These are phyloP conservation scores for Antrodiella citrinella DNA, from an alignment of 768 basidiomycete species.

Conservation along the genomic window DNA sequence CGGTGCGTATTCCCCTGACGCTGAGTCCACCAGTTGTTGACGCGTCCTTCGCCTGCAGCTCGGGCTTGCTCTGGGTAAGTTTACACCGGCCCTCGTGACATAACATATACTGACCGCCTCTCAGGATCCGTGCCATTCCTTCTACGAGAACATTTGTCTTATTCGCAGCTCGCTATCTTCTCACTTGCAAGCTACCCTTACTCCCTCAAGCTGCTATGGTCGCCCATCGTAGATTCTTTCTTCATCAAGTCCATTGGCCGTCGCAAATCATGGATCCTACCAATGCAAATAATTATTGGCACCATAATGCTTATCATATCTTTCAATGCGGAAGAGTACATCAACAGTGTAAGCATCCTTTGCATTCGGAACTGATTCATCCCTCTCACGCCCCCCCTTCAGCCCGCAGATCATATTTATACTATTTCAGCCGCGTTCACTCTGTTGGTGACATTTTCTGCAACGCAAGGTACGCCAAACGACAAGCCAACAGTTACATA, in stretches of 20 bases:
- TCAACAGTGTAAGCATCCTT: conserved; percentile 56
- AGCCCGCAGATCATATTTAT: conserved; percentile 77
- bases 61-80: conserved; percentile 80
- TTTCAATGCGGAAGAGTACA: conserved; percentile 60
- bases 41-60: conserved; percentile 33
- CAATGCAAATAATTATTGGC: conserved; percentile 90
- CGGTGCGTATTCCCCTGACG: conserved; percentile 13
- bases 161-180: conserved; percentile 94
- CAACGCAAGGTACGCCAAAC: conserved; percentile 77
- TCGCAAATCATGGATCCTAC: conserved; percentile 97
- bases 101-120: conserved; percentile 5
- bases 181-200: conserved; percentile 91
- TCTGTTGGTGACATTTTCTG: conserved; percentile 86
- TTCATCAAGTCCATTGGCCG: conserved; percentile 81
- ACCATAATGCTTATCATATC: conserved; percentile 75
- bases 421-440: conserved; percentile 83
- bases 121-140: conserved; percentile 94
- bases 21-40: neutral
- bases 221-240: conserved; percentile 91
- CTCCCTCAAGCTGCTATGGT: conserved; percentile 95
- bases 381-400: conserved; percentile 6
- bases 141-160: conserved; percentile 89
- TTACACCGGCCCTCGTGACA: no score
- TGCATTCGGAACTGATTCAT: conserved; percentile 2
- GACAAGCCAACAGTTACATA: neutral